Evolutionary conservation across 768 basidiomycete species (phyloP), one percentile per base, ranked within the genome.

Genomic region (Russula abietina): DNA sequence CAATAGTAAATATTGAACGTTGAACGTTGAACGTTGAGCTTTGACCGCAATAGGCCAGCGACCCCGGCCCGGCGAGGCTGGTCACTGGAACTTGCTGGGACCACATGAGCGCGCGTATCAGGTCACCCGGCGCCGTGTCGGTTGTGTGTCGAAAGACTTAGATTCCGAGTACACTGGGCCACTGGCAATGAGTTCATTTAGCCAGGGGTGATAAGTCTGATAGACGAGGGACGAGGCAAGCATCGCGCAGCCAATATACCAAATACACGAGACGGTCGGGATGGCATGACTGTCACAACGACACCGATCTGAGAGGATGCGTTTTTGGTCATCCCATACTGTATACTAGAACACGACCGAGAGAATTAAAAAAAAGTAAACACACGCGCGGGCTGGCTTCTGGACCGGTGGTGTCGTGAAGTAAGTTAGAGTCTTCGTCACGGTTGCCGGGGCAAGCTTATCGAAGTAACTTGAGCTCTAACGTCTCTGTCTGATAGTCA

Each of bases 161-260:
- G 57, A 49, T 65, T 59, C n/a, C n/a, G n/a, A n/a, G n/a, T n/a
- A n/a, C n/a, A n/a, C n/a, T n/a, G n/a, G n/a, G n/a, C n/a, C n/a
- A n/a, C n/a, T n/a, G n/a, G n/a, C n/a, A n/a, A n/a, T n/a, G n/a
- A n/a, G n/a, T n/a, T n/a, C n/a, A n/a, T n/a, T n/a, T n/a, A n/a
- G n/a, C n/a, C n/a, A n/a, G n/a, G n/a, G 38, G 12, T 65, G 59
- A 32, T 61, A 60, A n/a, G n/a, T n/a, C n/a, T n/a, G n/a, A n/a
- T n/a, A n/a, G n/a, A n/a, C n/a, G n/a, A n/a, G n/a, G n/a, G 28
- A 60, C 63, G 54, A 56, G 55, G n/a, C 55, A 52, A 0, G 54
- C 64, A 9, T 65, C 64, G 41, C 64, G 64, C 30, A 61, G 14
- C 55, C 64, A 56, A 33, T 61, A 65, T 4, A 65, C 64, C 1